Conservation (phyloP, 768 basidiomycete genomes). For the Kwoniella sp. region DNA sequence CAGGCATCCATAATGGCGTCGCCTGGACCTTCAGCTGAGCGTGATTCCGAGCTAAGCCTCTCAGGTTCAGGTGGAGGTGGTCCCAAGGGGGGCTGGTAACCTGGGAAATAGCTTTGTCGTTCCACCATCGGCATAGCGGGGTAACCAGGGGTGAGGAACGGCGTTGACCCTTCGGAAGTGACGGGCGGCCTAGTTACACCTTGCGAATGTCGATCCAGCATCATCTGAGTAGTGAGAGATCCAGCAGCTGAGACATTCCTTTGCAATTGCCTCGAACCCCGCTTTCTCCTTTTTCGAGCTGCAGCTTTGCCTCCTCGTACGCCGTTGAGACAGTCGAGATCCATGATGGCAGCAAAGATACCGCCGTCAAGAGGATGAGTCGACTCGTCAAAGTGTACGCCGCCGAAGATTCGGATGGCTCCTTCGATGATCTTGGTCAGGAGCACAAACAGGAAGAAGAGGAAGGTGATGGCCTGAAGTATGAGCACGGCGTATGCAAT, state of each 20-base stretch:
- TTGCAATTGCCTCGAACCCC: conserved; percentile 45
- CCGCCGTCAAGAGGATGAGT: conserved; percentile 79
- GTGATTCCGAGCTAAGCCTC: conserved; percentile 30
- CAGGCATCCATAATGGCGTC: conserved; percentile 95
- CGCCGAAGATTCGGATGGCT: conserved; percentile 71
- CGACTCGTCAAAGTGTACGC: conserved; percentile 81
- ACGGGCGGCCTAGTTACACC: conserved; percentile 31
- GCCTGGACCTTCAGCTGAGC: conserved; percentile 71
- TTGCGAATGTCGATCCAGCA: conserved; percentile 53
- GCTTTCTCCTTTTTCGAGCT: conserved; percentile 38
- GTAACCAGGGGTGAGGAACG: conserved; percentile 30
- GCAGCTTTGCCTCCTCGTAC: conserved; percentile 61
- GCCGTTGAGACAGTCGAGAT: conserved; percentile 71
- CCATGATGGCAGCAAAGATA: conserved; percentile 69
- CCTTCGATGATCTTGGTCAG: conserved; percentile 83
- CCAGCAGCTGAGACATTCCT: conserved; percentile 47
- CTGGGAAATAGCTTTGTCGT: conserved; percentile 33
- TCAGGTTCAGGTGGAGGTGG: conserved; percentile 31
- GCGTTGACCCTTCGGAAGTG: conserved; percentile 24
- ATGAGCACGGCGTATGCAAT: conserved; percentile 89
- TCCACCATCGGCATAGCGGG: conserved; percentile 13
- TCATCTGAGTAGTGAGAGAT: conserved; percentile 54
- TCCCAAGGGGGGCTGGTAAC: conserved; percentile 35
- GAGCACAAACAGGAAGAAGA: conserved; percentile 79
- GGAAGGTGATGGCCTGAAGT: conserved; percentile 74